A percentile compares a stretch with the other conserved stretches of the same genome.
phyloP scores from a whole-genome alignment of 2,329 filamentous ascomycete species.

The Colletotrichum destructivum region DNA sequence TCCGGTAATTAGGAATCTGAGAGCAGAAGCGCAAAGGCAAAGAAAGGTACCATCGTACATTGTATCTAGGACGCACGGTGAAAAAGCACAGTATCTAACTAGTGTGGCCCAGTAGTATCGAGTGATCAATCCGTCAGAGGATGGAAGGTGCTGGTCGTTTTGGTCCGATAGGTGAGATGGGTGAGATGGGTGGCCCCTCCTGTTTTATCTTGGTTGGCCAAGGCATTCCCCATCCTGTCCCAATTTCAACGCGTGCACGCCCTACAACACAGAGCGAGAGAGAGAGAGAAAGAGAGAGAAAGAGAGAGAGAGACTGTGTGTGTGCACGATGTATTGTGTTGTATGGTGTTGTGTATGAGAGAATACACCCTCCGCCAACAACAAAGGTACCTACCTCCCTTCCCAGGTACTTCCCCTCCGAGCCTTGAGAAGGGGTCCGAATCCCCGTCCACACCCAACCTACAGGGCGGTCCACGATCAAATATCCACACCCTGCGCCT shows the following conservation, averaged over 20 bases:
- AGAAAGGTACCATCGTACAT: background rate
- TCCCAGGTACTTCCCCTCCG: too few relatives aligned
- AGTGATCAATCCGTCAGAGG: slow-evolving; percentile 2
- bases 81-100: slow-evolving; percentile 20
- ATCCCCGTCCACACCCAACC: slow-evolving; percentile 25
- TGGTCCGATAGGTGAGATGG: background rate
- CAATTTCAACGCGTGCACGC: slow-evolving; percentile 4
- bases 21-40: too few relatives aligned
- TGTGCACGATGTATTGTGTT: too few relatives aligned
- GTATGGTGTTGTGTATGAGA: too few relatives aligned
- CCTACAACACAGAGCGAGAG: too few relatives aligned
- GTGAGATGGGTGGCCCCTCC: slow-evolving; percentile 23
- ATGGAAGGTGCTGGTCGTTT: slow-evolving; percentile 22
- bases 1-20: too few relatives aligned
- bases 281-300: too few relatives aligned
- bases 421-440: slow-evolving; percentile 4
- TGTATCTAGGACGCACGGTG: too few relatives aligned
- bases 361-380: background rate
- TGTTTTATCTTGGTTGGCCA: slow-evolving; percentile 37
- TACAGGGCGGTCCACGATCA: slow-evolving; percentile 31
- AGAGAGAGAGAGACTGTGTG: too few relatives aligned
- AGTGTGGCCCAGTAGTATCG: slow-evolving; percentile 22
- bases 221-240: slow-evolving; percentile 27
- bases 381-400: background rate
- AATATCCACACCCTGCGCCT: slow-evolving; percentile 32